These are phyloP conservation scores for Gracilaria gracilis DNA, from an alignment of 23 red algal species.

Conservation along the genomic window DNA sequence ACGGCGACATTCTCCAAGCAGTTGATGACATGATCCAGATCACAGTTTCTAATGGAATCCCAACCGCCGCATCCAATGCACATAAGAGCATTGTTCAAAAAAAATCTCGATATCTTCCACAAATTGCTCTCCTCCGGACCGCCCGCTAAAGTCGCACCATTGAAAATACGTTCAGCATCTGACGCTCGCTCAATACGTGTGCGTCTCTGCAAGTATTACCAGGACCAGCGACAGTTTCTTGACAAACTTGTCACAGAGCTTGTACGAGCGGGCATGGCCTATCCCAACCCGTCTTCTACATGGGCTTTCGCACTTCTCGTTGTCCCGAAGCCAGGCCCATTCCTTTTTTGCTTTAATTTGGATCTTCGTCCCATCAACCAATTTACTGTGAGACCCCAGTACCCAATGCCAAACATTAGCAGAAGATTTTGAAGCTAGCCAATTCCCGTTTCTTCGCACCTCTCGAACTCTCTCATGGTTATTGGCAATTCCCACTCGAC, in stretches of 20 bases:
- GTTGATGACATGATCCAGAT: not conserved
- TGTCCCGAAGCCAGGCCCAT: slow-evolving; percentile 1
- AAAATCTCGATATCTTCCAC: not conserved
- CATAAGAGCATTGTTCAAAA: not conserved
- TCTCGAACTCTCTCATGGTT: not conserved
- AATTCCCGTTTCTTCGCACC: not conserved
- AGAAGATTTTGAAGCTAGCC: not conserved
- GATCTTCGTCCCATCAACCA: no score
- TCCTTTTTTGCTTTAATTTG: not conserved
- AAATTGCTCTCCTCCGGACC: not conserved
- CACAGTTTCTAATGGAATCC: slow-evolving; percentile 23
- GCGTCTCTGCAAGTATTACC: not conserved
- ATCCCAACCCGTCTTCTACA: not conserved
- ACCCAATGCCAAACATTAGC: slow-evolving; percentile 1
- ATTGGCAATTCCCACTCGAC: no score
- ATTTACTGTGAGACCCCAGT: not conserved
- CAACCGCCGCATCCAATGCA: not conserved
- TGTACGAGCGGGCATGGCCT: not conserved
- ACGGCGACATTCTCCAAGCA: slow-evolving; percentile 23
- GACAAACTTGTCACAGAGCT: not conserved
- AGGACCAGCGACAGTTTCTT: slow-evolving; percentile 13
- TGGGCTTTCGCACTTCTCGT: slow-evolving; percentile 11
- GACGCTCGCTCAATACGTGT: not conserved
- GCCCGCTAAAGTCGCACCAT: not conserved
- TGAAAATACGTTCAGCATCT: not conserved